Conservation (phyloP, 352 stramenopile species). For the Phytophthora quininea region DNA sequence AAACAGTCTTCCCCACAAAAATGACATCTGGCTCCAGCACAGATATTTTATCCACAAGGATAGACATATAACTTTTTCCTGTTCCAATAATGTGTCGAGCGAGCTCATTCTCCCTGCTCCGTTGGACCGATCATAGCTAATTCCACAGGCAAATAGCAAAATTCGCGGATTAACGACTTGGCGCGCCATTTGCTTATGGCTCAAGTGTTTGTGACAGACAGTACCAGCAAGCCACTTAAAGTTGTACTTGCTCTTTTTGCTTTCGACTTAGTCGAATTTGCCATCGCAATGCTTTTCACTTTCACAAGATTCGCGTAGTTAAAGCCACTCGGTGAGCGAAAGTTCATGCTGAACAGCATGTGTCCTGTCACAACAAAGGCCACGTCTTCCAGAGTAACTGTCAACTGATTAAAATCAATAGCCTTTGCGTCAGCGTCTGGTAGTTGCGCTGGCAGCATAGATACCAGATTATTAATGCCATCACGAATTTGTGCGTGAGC, state of each 20-base stretch:
- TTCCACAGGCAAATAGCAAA: slow-evolving; percentile 95
- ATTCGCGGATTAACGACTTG: slow-evolving; percentile 96
- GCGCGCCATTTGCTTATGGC: slow-evolving; percentile 96
- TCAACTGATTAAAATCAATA: slow-evolving; percentile 51
- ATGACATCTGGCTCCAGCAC: slow-evolving; percentile 95
- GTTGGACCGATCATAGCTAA: slow-evolving; percentile 95
- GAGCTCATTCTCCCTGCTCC: slow-evolving; percentile 90
- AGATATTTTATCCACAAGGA: slow-evolving; percentile 97
- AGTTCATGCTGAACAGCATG: slow-evolving; percentile 85
- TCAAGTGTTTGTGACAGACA: slow-evolving; percentile 96
- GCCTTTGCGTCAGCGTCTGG: slow-evolving; percentile 17
- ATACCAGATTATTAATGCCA: slow-evolving; percentile 54
- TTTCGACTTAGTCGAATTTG: slow-evolving; percentile 31
- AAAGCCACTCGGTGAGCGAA: slow-evolving; percentile 71
- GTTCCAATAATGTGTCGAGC: slow-evolving; percentile 95
- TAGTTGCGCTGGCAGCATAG: slow-evolving; percentile 38
- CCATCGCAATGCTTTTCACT: slow-evolving; percentile 83
- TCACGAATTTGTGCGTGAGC: slow-evolving; percentile 67
- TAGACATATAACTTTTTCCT: slow-evolving; percentile 98
- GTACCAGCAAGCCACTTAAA: slow-evolving; percentile 96
- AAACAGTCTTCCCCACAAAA: slow-evolving; percentile 92
- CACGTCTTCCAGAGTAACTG: slow-evolving; percentile 67
- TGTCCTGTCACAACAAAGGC: slow-evolving; percentile 78
- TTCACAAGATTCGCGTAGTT: slow-evolving; percentile 83
- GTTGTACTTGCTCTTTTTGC: slow-evolving; percentile 87